Percentiles rank a stretch among this genome's conserved stretches.
phyloP scores from a whole-genome alignment of 352 stramenopile genomes.

The Plasmopara muralis region DNA sequence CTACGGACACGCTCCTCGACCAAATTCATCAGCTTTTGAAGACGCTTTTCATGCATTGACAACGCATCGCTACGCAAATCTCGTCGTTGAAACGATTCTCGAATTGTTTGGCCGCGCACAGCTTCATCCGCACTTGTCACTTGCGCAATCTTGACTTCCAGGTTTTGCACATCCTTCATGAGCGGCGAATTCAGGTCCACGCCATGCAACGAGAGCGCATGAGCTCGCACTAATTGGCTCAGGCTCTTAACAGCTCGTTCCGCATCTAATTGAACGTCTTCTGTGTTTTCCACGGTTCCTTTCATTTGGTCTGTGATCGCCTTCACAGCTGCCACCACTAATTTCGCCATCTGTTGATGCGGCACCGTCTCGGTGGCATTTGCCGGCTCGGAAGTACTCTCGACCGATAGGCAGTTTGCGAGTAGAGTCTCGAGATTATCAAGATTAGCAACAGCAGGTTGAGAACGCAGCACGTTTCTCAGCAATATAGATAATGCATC shows the following conservation, averaged over 20 bases:
- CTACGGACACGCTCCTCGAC: constrained; percentile 33
- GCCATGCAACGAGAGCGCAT: constrained; percentile 43
- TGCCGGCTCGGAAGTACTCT: constrained; percentile 24
- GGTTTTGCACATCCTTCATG: constrained; percentile 39
- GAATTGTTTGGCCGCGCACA: constrained; percentile 64
- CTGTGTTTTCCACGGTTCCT: constrained; percentile 14
- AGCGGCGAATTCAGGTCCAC: constrained; percentile 33
- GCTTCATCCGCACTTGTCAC: constrained; percentile 38
- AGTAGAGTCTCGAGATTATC: constrained; percentile 54
- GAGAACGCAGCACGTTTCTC: constrained; percentile 47
- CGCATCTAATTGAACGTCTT: constrained; percentile 25
- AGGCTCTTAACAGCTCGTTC: constrained; percentile 36
- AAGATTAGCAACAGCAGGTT: constrained; percentile 28
- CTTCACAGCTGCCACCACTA: constrained; percentile 38
- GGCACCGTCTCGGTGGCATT: constrained; percentile 6
- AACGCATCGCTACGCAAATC: constrained; percentile 71
- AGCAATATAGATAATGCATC: constrained; percentile 55
- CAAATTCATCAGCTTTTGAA: constrained; percentile 35
- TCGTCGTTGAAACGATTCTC: constrained; percentile 67
- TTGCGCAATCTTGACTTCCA: constrained; percentile 44
- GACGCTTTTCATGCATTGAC: constrained; percentile 35
- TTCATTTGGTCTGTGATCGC: constrained; percentile 20
- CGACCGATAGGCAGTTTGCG: constrained; percentile 50
- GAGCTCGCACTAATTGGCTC: constrained; percentile 41
- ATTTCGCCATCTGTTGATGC: constrained; percentile 34